These are phyloP conservation scores for Lotus japonicus DNA, from an alignment of 306 rosid genomes.

Conservation along the genomic window DNA sequence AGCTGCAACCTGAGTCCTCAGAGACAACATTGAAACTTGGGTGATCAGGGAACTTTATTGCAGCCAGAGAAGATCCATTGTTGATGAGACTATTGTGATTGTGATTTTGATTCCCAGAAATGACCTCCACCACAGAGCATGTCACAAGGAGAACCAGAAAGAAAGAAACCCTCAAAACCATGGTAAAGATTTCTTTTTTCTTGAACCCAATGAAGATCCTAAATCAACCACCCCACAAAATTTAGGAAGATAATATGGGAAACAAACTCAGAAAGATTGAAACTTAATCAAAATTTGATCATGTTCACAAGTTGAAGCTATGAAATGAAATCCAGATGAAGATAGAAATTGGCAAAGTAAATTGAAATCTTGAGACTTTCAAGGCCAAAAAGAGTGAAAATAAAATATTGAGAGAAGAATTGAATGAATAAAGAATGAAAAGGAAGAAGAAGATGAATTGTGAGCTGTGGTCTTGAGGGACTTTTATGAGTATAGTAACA, in stretches of 20 bases:
- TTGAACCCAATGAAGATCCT: slow-evolving; percentile 39
- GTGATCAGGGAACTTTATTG: slow-evolving; percentile 60
- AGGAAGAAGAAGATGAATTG: background rate
- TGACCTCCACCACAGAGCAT: slow-evolving; percentile 22
- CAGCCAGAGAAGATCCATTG: slow-evolving; percentile 64
- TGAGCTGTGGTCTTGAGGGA: background rate
- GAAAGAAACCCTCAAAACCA: slow-evolving; percentile 33
- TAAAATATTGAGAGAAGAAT: background rate
- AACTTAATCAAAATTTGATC: slow-evolving; percentile 2
- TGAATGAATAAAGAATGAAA: background rate
- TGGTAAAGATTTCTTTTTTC: slow-evolving; percentile 21
- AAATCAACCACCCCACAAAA: slow-evolving; percentile 20
- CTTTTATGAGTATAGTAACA: slow-evolving; percentile 20
- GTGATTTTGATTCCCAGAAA: slow-evolving; percentile 28
- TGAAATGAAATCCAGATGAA: background rate
- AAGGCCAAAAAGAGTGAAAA: background rate
- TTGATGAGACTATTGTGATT: slow-evolving; percentile 24
- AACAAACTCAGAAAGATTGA: slow-evolving; percentile 22
- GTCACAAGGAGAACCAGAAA: slow-evolving; percentile 32
- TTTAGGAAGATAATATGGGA: background rate
- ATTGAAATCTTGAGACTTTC: background rate
- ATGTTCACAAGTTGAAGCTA: background rate
- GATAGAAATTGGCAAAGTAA: background rate
- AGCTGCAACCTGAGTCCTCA: slow-evolving; percentile 43
- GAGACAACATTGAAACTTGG: slow-evolving; percentile 52